phyloP scores from a whole-genome alignment of 1,139 yeast species.

The Taphrina betulina region DNA sequence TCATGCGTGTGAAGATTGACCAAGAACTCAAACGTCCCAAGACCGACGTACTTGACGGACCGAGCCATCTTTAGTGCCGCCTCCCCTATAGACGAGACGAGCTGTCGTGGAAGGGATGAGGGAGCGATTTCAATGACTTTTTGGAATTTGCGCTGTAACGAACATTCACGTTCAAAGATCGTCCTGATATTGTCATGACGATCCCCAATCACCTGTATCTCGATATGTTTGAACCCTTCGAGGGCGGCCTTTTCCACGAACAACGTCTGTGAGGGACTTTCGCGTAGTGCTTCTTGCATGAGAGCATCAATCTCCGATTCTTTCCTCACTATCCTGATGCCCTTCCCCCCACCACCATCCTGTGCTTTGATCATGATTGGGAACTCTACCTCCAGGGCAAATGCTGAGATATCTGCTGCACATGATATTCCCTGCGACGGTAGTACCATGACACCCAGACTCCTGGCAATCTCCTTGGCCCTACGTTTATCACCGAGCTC shows the following conservation, averaged over 20 bases:
- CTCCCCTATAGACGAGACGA: slow-evolving; percentile 62
- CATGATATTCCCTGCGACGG: slow-evolving; percentile 88
- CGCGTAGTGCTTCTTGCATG: slow-evolving; percentile 35
- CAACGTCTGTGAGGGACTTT: slow-evolving; percentile 89
- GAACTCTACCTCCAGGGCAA: slow-evolving; percentile 77
- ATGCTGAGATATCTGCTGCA: slow-evolving; percentile 67
- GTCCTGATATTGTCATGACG: slow-evolving; percentile 91
- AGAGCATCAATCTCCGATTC: slow-evolving; percentile 63
- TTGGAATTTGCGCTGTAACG: slow-evolving; percentile 94
- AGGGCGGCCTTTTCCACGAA: slow-evolving; percentile 70
- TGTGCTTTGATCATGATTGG: slow-evolving; percentile 97
- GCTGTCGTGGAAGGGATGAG: slow-evolving; percentile 58
- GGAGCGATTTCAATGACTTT: slow-evolving; percentile 97
- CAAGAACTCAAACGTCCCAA: slow-evolving; percentile 89
- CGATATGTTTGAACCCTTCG: slow-evolving; percentile 95
- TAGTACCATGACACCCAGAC: slow-evolving; percentile 88
- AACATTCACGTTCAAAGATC: slow-evolving; percentile 95
- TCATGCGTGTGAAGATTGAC: slow-evolving; percentile 82
- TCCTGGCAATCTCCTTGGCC: slow-evolving; percentile 86
- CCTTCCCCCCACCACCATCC: slow-evolving; percentile 99
- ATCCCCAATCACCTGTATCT: slow-evolving; percentile 94
- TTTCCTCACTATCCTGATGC: slow-evolving; percentile 85
- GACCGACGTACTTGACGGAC: slow-evolving; percentile 84
- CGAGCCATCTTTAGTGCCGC: slow-evolving; percentile 80
- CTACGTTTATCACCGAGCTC: slow-evolving; percentile 92